Evolutionary conservation across 345 rosid species (phyloP), one percentile per base, ranked within the genome.

Genomic region (Ailanthus altissimus): DNA sequence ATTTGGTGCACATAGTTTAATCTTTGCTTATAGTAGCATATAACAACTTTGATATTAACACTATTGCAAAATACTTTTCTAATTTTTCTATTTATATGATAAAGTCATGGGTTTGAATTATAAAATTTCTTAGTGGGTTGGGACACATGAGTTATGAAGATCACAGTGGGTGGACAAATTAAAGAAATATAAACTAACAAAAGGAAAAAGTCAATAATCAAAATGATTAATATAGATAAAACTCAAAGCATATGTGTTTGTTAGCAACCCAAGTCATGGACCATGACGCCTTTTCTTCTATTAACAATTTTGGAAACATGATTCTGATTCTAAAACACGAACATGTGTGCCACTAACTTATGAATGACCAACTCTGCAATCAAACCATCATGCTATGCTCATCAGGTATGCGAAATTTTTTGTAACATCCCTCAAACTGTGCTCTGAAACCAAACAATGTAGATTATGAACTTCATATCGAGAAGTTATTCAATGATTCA

Each of bases 261-360:
- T 2, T 5, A 7, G 36, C 16, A 16, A 36, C 46, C 16, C 45
- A 62, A 32, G 59, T 21, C 59, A 32, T 32, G 28, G 15, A 18
- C 45, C 61, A 51, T n/a, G 60, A 51, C 32, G 60, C 25, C 23
- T 6, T 69, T 40, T 6, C 21, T 50, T 50, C 2, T 8, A 18
- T 25, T 26, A 20, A 49, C 8, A 53, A 36, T 32, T 38, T 18
- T 6, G 9, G 5, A n/a, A 8, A 16, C 47, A 72, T 57, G 38
- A 53, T 56, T 57, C 8, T 57, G 38, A 53, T 56, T 57, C 16
- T n/a, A n/a, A n/a, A n/a, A n/a, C 5, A 28, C 8, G n/a, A 57
- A 73, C 67, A 58, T 73, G 76, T 42, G 49, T 18, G 57, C 57
- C 68, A 73, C 68, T 18, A 61, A 45, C n/a, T 15, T 28, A 25